These are phyloP conservation scores for Actinomucor elegans DNA, from an alignment of 371 early-diverging fungal species.

Conservation along the genomic window DNA sequence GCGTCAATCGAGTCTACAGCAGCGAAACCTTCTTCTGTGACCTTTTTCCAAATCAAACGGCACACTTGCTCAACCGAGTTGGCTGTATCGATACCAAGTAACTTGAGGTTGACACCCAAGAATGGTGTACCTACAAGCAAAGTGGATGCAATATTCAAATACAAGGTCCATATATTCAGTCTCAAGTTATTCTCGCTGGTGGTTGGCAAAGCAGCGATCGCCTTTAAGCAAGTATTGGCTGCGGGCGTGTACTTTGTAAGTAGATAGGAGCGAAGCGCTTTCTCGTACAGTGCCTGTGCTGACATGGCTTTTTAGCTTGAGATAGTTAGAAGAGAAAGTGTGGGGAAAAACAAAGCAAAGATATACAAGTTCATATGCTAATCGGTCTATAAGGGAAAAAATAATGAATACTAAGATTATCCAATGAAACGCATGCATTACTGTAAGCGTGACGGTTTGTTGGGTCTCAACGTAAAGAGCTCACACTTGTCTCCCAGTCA, in stretches of 20 bases:
- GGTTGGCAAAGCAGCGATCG: conserved; percentile 7
- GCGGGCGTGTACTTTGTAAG: conserved; percentile 23
- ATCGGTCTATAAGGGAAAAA: too few relatives aligned
- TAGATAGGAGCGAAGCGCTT: conserved; percentile 25
- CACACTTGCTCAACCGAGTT: conserved; percentile 18
- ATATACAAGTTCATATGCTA: too few relatives aligned
- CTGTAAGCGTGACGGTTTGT: too few relatives aligned
- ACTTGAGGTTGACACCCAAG: conserved; percentile 6
- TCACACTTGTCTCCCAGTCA: too few relatives aligned
- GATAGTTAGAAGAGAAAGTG: conserved; percentile 2
- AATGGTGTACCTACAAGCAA: conserved; percentile 5
- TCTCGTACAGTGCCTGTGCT: conserved; percentile 17
- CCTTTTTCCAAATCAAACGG: conserved; percentile 26
- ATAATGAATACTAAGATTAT: too few relatives aligned
- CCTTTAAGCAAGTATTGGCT: conserved; percentile 19
- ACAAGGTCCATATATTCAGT: conserved; percentile 30
- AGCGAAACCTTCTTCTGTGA: conserved; percentile 17
- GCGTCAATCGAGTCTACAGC: conserved; percentile 23
- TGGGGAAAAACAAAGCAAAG: conserved; percentile 4
- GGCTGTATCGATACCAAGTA: conserved; percentile 9
- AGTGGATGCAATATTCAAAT: conserved; percentile 36
- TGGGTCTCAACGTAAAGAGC: too few relatives aligned
- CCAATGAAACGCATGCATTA: too few relatives aligned
- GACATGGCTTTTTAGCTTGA: background rate
- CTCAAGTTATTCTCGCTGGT: conserved; percentile 1